Evolutionary conservation across 1,284 basidiomycete genomes (phyloP).

Genomic region (Trametes sp.): DNA sequence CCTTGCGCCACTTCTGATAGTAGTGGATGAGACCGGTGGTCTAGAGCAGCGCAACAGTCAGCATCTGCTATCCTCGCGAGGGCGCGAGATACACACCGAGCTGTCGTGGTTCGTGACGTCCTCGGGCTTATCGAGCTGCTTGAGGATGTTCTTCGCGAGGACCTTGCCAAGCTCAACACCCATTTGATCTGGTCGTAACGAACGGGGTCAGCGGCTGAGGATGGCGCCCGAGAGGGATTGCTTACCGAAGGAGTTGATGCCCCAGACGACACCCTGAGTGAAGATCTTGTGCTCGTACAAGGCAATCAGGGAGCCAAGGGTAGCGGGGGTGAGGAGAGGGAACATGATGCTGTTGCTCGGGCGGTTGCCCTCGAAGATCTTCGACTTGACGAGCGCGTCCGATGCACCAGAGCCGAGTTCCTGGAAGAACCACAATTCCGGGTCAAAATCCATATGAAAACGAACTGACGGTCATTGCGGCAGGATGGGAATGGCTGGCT

Average conservation of each 20-base stretch:
- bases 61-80: slow-evolving; percentile 14
- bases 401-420: slow-evolving; percentile 84
- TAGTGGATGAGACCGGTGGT: slow-evolving; percentile 95
- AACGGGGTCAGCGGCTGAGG: neutral
- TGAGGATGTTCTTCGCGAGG: slow-evolving; percentile 94
- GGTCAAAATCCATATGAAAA: neutral
- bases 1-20: slow-evolving; percentile 87
- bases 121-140: slow-evolving; percentile 82
- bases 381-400: slow-evolving; percentile 91
- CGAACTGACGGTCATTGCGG: too few species aligned
- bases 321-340: slow-evolving; percentile 90
- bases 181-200: slow-evolving; percentile 75
- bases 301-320: slow-evolving; percentile 89
- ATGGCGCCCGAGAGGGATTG: neutral
- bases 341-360: slow-evolving; percentile 98
- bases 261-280: slow-evolving; percentile 96
- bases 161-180: slow-evolving; percentile 98
- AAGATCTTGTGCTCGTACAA: slow-evolving; percentile 99
- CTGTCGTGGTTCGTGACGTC: slow-evolving; percentile 93
- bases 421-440: slow-evolving; percentile 38
- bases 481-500: neutral
- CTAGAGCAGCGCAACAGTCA: slow-evolving; percentile 47
- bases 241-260: slow-evolving; percentile 96
- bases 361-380: slow-evolving; percentile 97
- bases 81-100: slow-evolving; percentile 65